Base-by-base conservation (phyloP, 1,284 basidiomycete species). In the Irpex lacteus region DNA sequence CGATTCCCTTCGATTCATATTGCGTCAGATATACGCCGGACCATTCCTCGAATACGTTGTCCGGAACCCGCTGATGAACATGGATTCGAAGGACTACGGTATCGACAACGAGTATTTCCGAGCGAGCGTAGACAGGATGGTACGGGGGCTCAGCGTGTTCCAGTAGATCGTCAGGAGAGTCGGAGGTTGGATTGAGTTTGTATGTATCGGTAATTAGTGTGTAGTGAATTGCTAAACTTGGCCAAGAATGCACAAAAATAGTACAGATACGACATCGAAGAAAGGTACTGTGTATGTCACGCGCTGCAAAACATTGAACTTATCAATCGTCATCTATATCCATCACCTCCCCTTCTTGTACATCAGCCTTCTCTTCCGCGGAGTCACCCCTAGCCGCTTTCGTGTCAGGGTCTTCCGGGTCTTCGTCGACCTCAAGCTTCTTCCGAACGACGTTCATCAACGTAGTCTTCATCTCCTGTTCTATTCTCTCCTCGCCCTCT, bases 31-130 rank as follows among this genome's bases (percentile, higher is more conserved):
- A 67, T 96, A 98, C 76, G 85, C 87, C n/a, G 95, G 96, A 1
- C 94, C 96, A 0, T 98, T 98, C 80, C 77, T 98, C 49, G 95
- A 98, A 74, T 94, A 89, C 73, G 95, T 98, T 54, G 94, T 96
- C 54, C 86, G 94, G 53, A 98, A 98, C 74, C 96, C 96, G 3
- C 81, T 98, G 57, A 82, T 92, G 2, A 81, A 82, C 55, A 91
- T 96, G 87, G 91, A 96, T 74, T 92, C 90, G 13, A 81, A 84
- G 68, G 87, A 87, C 69, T 83, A 85, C 62, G 96, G 95, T 13
- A 88, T 98, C 63, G 96, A 98, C 75, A 97, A 95, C 72, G 94
- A 96, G 74, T 90, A 94, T 78, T 95, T 96, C 72, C 86, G 94
- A 58, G 81, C 87, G 4, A 93, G 91, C 64, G 85, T 92, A 9